Percentiles rank a stretch among this genome's conserved stretches.
Evolutionary conservation across 2,329 filamentous ascomycete genomes (phyloP).

Genomic region (Sarocladiaceae sp.): DNA sequence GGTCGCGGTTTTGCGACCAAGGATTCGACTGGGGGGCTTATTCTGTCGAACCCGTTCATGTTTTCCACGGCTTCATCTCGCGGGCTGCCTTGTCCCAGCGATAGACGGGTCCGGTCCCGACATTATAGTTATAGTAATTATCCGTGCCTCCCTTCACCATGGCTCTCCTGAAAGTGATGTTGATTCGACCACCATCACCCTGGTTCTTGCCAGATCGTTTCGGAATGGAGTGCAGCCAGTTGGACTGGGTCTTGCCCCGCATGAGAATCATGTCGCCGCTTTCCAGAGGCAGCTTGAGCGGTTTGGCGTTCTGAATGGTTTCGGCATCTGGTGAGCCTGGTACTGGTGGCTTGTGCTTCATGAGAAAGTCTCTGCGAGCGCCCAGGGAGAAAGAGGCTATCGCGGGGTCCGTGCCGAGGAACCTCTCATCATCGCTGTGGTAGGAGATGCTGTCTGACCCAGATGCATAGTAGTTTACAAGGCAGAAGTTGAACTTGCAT

Average conservation of each 20-base stretch:
- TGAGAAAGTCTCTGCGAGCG: constrained; percentile 64
- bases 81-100: constrained; percentile 54
- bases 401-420: constrained; percentile 61
- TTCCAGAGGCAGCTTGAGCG: constrained; percentile 46
- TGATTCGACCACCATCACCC: constrained; percentile 59
- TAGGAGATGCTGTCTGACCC: constrained; percentile 72
- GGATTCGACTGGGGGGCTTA: too few species aligned
- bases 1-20: neutral
- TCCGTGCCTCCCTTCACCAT: constrained; percentile 67
- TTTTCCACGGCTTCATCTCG: constrained; percentile 40
- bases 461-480: constrained; percentile 79
- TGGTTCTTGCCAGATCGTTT: constrained; percentile 62
- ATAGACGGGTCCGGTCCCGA: constrained; percentile 62
- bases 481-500: constrained; percentile 68
- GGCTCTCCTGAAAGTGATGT: constrained; percentile 71
- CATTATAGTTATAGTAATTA: constrained; percentile 82
- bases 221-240: constrained; percentile 73
- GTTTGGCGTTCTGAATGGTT: constrained; percentile 24
- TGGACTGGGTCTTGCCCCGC: constrained; percentile 66
- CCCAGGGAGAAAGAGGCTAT: constrained; percentile 74
- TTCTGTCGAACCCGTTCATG: constrained; percentile 12
- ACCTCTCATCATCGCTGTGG: constrained; percentile 75
- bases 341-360: constrained; percentile 66
- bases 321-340: constrained; percentile 26
- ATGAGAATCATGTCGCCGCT: constrained; percentile 77